These are phyloP conservation scores for Citrus mangshanensis DNA, from an alignment of 345 rosid species.

Conservation along the genomic window DNA sequence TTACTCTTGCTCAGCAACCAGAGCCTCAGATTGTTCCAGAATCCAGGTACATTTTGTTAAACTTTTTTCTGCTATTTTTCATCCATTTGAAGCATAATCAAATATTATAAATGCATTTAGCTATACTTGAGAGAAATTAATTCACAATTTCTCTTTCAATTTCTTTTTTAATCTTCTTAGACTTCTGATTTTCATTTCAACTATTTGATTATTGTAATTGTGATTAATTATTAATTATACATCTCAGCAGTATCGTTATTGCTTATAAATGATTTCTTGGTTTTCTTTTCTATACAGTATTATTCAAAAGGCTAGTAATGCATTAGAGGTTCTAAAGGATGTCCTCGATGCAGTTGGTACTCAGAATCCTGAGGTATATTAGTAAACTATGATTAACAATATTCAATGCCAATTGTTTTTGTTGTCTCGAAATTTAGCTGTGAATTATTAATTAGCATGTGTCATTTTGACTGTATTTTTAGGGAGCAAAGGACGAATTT, in stretches of 20 bases:
- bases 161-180: neutral
- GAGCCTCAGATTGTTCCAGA: slow-evolving; percentile 57
- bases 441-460: slow-evolving; percentile 1
- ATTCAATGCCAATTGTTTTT: neutral
- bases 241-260: neutral
- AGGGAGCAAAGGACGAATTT: slow-evolving; percentile 91
- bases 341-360: slow-evolving; percentile 83
- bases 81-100: neutral
- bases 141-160: neutral
- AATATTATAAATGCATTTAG: neutral
- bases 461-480: slow-evolving; percentile 15
- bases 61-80: neutral
- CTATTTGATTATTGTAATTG: neutral
- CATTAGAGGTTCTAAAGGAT: slow-evolving; percentile 79
- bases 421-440: slow-evolving; percentile 2
- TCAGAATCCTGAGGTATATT: slow-evolving; percentile 74
- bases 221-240: neutral
- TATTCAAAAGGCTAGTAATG: slow-evolving; percentile 86
- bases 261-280: neutral
- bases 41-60: slow-evolving; percentile 56
- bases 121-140: neutral
- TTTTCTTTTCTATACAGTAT: slow-evolving; percentile 44
- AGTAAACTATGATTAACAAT: slow-evolving; percentile 7
- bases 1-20: slow-evolving; percentile 39
- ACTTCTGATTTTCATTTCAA: neutral